Evolutionary conservation across 306 rosid genomes (phyloP).

Genomic region (Calophaca sinica): DNA sequence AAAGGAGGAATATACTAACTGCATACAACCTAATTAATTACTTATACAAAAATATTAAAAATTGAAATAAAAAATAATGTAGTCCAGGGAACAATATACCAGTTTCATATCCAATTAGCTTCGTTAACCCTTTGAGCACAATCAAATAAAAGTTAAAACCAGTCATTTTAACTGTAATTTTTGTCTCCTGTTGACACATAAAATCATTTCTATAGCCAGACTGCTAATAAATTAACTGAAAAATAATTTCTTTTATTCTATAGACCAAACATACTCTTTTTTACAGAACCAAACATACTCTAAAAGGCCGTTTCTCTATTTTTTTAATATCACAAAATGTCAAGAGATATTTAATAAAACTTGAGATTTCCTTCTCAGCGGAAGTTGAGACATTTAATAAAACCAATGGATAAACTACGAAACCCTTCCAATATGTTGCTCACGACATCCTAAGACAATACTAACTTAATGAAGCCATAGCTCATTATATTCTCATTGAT

Average conservation of each 20-base stretch:
- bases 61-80: too few species aligned
- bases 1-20: too few species aligned
- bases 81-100: too few species aligned
- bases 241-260: neutral
- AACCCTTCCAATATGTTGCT: slow-evolving; percentile 2
- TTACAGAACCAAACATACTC: too few species aligned
- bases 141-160: too few species aligned
- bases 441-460: slow-evolving; percentile 29
- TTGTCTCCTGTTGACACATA: neutral
- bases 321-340: neutral
- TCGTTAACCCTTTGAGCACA: too few species aligned
- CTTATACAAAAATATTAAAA: too few species aligned
- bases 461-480: slow-evolving; percentile 9
- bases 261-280: slow-evolving; percentile 3
- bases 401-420: neutral
- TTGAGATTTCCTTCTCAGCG: slow-evolving; percentile 12
- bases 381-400: slow-evolving; percentile 12
- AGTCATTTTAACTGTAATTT: neutral
- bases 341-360: neutral
- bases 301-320: neutral
- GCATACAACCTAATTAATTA: too few species aligned
- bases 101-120: too few species aligned
- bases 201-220: neutral
- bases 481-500: neutral
- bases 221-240: neutral